Percentiles rank a stretch among this genome's conserved stretches.
Evolutionary conservation across 345 rosid genomes (phyloP).

Genomic region (Hibiscus syriacus): DNA sequence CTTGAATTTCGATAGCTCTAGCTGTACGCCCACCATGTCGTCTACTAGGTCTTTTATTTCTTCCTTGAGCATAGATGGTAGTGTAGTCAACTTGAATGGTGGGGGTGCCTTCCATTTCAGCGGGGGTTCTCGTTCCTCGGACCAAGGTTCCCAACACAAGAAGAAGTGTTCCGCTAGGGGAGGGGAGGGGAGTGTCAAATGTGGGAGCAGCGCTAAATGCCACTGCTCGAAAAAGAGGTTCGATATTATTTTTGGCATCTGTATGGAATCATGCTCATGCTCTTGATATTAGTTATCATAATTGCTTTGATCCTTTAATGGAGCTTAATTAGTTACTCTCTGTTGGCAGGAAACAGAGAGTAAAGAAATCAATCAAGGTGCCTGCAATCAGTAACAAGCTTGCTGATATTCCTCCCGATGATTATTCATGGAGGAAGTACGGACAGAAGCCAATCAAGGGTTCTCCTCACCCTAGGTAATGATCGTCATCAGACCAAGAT

Average conservation of each 20-base stretch:
- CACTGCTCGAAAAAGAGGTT: slow-evolving; percentile 58
- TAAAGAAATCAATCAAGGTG: background rate
- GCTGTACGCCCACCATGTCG: slow-evolving; percentile 73
- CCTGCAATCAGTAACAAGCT: slow-evolving; percentile 2
- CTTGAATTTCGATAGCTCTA: slow-evolving; percentile 66
- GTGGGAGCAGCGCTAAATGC: slow-evolving; percentile 56
- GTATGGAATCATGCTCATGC: too few species aligned
- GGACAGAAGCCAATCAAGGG: slow-evolving; percentile 1
- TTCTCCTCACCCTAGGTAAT: slow-evolving; percentile 1
- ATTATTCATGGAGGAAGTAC: background rate
- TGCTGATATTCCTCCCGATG: background rate
- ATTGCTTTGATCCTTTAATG: background rate
- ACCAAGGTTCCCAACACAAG: slow-evolving; percentile 61
- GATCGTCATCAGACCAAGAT: background rate
- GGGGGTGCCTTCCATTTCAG: slow-evolving; percentile 48
- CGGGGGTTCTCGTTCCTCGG: slow-evolving; percentile 44
- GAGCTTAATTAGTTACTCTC: background rate
- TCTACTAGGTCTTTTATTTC: slow-evolving; percentile 67
- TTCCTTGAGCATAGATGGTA: slow-evolving; percentile 67
- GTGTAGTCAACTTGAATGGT: slow-evolving; percentile 55
- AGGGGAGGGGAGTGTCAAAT: slow-evolving; percentile 68
- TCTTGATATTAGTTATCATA: too few species aligned
- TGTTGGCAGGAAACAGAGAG: background rate
- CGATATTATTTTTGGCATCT: too few species aligned
- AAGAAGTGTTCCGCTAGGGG: slow-evolving; percentile 59